Base-by-base conservation (phyloP, 371 early-diverging fungal genomes). In the Mortierella sp. region DNA sequence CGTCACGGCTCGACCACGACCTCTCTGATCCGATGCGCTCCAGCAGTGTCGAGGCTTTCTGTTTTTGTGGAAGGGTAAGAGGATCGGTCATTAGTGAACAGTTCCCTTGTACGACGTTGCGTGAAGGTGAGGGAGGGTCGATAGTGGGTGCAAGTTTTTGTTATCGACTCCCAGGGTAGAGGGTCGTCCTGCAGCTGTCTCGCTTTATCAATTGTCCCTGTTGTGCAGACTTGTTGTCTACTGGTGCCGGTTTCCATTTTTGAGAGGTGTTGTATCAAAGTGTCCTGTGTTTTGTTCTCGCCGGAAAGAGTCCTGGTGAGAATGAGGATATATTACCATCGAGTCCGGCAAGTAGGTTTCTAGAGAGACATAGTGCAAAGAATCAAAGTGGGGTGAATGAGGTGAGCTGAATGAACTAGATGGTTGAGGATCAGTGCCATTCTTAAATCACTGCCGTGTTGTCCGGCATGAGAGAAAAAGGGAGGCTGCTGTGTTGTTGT, bases 21-120 rank as follows among this genome's bases (percentile, higher is more conserved):
- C 90, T 88, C 74, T 92, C 93, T 69, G 89, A 75, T 55, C 93
- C 92, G 51, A 93, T 91, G 74, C 91, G 93, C 71, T 93, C 92
- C 75, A 93, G 72, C n/a, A 93, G 69, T 2, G 92, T 92, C 0
- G 92, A 91, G 24, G 90, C 89, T 89, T 92, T 89, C 93, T 93
- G 59, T 24, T 59, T n/a, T 34, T 31, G 4, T 34, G 19, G 4
- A 37, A 11, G 14, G 16, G 44, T 28, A 40, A 6, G 59, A 14
- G 31, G 19, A 21, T 14, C 14, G 13, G 46, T 50, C 50, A 26
- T 21, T 16, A 26, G 11, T 57, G 14, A 48, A 19, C 14, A n/a
- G 59, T 11, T 44, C 43, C 26, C 26, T 26, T 24, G 3, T 9
- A 14, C 50, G 34, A 53, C 16, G 24, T 0, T 24, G 13, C 14